Evolutionary conservation across 169 alveolate species (phyloP), one percentile per base, ranked within the genome.

Genomic region (Theileria parva): DNA sequence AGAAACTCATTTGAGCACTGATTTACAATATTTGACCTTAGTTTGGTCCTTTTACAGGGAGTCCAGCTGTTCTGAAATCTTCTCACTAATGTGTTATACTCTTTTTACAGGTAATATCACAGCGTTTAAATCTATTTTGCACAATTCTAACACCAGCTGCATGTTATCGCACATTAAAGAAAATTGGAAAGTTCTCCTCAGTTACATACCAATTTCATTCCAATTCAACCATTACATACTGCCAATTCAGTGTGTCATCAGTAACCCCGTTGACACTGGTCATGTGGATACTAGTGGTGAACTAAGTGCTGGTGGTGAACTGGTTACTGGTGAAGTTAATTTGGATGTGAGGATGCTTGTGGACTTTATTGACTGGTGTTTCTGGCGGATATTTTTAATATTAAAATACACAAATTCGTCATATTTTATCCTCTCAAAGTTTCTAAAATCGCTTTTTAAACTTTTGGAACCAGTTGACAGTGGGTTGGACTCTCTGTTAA

Each of bases 1-100:
- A 2, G 37, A 32, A 32, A 32, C 37, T 32, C 1, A 32, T 32
- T 32, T 32, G 37, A 32, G 8, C 5, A 5, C 8, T 2, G 53
- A 44, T 44, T 11, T 44, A 27, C 51, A 21, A 63, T 17, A 15
- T 25, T 39, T 69, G 27, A 74, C 68, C 8, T 23, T 83, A 34
- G 55, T 70, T 27, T 83, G 89, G 89, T 68, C 80, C 8, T 83
- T 83, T 48, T 83, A 76, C 67, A 65, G 81, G 50, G 83, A 77
- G 12, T 79, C 86, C 5, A 83, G 34, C 21, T 83, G 89, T 53
- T 15, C 55, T 27, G 86, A 83, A 51, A 50, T 83, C 19, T 83
- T 83, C 65, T 34, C 72, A 21, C 69, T 83, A 70, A 44, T 83
- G 72, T 83, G 89, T 48, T 83, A 83, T 66, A 11, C 77, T 34